phyloP scores from a whole-genome alignment of 202 grass and related monocot genomes.

The Schoenoplectus tabernaemontani region DNA sequence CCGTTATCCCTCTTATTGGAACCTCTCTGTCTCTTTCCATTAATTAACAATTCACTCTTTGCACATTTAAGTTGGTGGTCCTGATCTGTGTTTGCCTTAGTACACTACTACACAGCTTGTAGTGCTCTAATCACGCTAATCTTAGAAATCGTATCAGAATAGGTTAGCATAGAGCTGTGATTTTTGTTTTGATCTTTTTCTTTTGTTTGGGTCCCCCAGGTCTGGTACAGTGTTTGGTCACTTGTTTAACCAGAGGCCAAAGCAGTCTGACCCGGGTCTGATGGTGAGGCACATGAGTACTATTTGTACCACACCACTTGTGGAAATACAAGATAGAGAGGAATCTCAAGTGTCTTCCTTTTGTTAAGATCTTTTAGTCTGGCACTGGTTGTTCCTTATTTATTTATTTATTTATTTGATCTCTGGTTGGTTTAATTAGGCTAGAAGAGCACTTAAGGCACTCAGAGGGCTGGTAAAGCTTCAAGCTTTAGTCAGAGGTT shows the following conservation, averaged over 20 bases:
- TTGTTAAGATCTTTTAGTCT: conserved; percentile 8
- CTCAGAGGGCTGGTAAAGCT: conserved; percentile 48
- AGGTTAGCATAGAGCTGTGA: conserved; percentile 6
- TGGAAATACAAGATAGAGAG: not conserved
- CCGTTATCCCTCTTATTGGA: not conserved
- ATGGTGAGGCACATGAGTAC: not conserved
- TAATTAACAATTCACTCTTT: not conserved
- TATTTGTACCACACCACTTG: not conserved
- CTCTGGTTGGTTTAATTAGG: conserved; percentile 17
- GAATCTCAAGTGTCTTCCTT: conserved; percentile 3
- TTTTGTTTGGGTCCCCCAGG: not conserved
- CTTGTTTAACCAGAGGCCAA: conserved; percentile 7
- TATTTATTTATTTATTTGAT: not conserved
- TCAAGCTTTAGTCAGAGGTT: conserved; percentile 47
- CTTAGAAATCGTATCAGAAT: not conserved
- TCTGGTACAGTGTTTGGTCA: not conserved
- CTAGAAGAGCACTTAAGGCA: conserved; percentile 44
- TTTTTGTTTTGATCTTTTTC: conserved; percentile 4
- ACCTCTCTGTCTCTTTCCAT: not conserved
- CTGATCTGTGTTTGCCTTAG: not conserved
- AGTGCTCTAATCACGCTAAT: not conserved
- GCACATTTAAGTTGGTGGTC: conserved; percentile 10
- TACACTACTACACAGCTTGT: conserved; percentile 3
- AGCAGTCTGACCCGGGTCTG: not conserved
- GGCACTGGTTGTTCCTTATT: not conserved